phyloP scores from a whole-genome alignment of 768 basidiomycete species.

The Leccinum rimulosum region DNA sequence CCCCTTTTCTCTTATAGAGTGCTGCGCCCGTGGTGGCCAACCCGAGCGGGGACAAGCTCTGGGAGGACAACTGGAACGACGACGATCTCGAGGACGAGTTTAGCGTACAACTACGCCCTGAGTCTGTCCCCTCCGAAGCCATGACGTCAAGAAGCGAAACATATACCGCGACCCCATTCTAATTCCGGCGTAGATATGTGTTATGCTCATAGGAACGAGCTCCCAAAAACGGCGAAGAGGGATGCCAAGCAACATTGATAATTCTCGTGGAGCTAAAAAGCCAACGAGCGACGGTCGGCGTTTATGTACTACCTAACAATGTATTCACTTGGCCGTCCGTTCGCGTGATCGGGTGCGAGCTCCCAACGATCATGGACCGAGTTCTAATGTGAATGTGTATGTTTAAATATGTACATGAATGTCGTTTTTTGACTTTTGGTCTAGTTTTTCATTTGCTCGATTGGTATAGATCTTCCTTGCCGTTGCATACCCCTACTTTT shows the following conservation, averaged over 20 bases:
- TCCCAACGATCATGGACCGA: too few species aligned
- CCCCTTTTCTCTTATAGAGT: too few species aligned
- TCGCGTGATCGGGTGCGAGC: not conserved
- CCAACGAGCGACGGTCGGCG: not conserved
- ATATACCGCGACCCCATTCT: not conserved
- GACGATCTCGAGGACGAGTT: conserved; percentile 99
- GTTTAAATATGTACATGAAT: too few species aligned
- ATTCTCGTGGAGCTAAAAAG: not conserved
- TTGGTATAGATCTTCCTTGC: not conserved
- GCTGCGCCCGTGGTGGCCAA: too few species aligned
- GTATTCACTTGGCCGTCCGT: not conserved
- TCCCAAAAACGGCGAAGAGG: conserved; percentile 53
- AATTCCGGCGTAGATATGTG: not conserved
- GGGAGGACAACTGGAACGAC: conserved; percentile 99
- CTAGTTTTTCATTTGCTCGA: not conserved
- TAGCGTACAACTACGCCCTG: conserved; percentile 40
- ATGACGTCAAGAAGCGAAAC: too few species aligned
- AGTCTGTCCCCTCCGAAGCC: too few species aligned
- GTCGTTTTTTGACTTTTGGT: not conserved
- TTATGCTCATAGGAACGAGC: conserved; percentile 48
- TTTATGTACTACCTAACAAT: conserved; percentile 6
- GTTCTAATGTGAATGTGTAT: not conserved
- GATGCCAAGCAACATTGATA: conserved; percentile 53
- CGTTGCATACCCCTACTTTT: conserved; percentile 5
- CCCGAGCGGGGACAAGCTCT: conserved; percentile 87